A percentile compares a stretch with the other conserved stretches of the same genome.
These are phyloP conservation scores for Sugiyamaella boreocaroliniensis DNA, from an alignment of 805 yeast species.

Conservation along the genomic window DNA sequence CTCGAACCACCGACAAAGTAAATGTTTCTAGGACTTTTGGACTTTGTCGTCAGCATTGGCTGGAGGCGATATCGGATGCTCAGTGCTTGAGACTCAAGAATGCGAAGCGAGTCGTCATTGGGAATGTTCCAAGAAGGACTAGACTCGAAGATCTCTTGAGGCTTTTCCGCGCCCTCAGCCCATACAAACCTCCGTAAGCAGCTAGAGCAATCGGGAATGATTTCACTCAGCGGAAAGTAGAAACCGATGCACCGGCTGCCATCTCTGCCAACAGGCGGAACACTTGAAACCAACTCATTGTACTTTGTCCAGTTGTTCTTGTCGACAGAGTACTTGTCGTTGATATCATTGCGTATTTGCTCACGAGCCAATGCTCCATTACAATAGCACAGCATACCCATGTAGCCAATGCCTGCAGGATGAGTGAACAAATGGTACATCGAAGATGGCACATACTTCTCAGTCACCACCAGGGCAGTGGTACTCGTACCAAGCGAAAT, in stretches of 20 bases:
- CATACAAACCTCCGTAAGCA: conserved; percentile 11
- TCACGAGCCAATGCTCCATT: conserved; percentile 88
- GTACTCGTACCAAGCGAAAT: conserved; percentile 90
- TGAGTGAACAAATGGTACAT: conserved; percentile 82
- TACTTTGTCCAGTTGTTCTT: conserved; percentile 26
- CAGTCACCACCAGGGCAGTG: conserved; percentile 75
- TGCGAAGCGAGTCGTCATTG: conserved; percentile 64
- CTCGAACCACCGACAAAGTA: conserved; percentile 89
- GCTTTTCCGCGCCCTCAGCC: neutral
- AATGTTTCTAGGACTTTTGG: conserved; percentile 55
- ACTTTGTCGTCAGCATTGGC: conserved; percentile 52
- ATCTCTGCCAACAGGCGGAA: conserved; percentile 27
- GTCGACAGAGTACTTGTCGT: conserved; percentile 33
- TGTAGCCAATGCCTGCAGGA: conserved; percentile 73
- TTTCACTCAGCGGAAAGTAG: conserved; percentile 86
- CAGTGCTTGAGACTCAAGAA: conserved; percentile 81
- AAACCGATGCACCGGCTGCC: conserved; percentile 46
- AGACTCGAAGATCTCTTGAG: conserved; percentile 18
- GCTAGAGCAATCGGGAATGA: conserved; percentile 73
- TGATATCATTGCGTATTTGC: conserved; percentile 56
- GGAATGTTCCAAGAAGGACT: conserved; percentile 21
- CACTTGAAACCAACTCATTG: conserved; percentile 16
- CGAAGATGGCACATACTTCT: conserved; percentile 67
- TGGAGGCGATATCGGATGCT: conserved; percentile 76
- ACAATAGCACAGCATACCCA: conserved; percentile 95